Base-by-base conservation (phyloP, 2,329 filamentous ascomycete species). In the Stagonosporopsis cucurbitacearum region DNA sequence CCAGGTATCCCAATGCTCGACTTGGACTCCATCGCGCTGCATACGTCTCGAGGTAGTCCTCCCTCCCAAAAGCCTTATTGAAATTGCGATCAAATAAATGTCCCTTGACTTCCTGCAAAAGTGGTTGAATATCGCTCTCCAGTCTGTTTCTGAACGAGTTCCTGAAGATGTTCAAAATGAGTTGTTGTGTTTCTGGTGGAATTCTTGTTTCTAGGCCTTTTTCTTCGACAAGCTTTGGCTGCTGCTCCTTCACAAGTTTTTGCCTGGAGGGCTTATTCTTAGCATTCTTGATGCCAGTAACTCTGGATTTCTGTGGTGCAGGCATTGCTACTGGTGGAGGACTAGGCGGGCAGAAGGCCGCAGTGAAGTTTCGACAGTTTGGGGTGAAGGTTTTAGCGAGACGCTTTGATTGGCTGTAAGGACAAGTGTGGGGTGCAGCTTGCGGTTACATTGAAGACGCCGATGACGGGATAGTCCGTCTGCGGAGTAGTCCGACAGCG, bases 41-140 rank as follows among this genome's bases (percentile, higher is more conserved):
- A 79, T 99, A 99, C 9, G 89, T 90, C 58, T 89, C 86, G 17
- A 97, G 82, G 65, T 88, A 84, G 40, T 89, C 86, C 51, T 86
- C 82, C 41, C 81, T 82, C 0, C 86, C 87, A 77, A 98, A 99
- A 0, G 94, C 94, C 15, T 81, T 78, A 12, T 82, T 82, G 76
- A 98, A 98, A 73, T 98, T 91, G 28, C 95, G 86, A 55, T 90
- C 87, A 73, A 89, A 98, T 8, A 99, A 82, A 61, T 94, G 91
- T 7, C 87, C 82, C 75, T 98, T 99, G 59, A 98, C 85, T 48
- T 88, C 85, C 70, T 96, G 94, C 19, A 98, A 82, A 3, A 87
- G 75, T 1, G 80, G 69, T 26, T 80, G 77, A 11, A 84, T 76
- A 45, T 81, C 74, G 44, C 87, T 80, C 6, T 67, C 62, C 8